Evolutionary conservation across 306 rosid species (phyloP).

Genomic region (Sechiopsis laciniata): DNA sequence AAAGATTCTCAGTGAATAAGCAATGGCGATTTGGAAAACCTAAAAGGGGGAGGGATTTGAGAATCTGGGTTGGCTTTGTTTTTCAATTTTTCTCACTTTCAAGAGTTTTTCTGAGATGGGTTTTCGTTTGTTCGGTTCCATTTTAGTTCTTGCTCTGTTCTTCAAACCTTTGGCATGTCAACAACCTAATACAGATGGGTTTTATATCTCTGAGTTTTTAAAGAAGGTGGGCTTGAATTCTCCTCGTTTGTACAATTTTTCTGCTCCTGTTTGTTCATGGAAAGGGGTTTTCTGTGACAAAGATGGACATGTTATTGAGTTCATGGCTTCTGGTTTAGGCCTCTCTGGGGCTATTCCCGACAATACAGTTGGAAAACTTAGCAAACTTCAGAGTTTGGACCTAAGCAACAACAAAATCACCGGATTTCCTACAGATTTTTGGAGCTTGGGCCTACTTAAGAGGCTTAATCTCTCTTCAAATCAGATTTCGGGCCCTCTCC

Average conservation of each 20-base stretch:
- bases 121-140: conserved; percentile 46
- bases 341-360: conserved; percentile 80
- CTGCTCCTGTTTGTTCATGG: conserved; percentile 74
- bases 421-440: conserved; percentile 72
- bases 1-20: background rate
- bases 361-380: conserved; percentile 73
- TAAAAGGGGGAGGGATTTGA: conserved; percentile 25
- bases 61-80: conserved; percentile 17
- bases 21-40: conserved; percentile 25
- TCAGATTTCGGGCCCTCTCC: too few species aligned
- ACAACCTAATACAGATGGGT: conserved; percentile 79
- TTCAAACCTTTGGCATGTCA: conserved; percentile 63
- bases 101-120: conserved; percentile 48
- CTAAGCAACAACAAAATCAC: conserved; percentile 82
- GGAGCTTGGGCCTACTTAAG: conserved; percentile 74
- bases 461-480: conserved; percentile 25
- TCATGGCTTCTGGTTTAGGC: conserved; percentile 47
- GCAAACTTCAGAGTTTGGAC: conserved; percentile 61
- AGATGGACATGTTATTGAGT: conserved; percentile 37
- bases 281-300: conserved; percentile 64
- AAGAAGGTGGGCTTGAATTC: conserved; percentile 42
- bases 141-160: conserved; percentile 53
- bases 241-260: conserved; percentile 47
- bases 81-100: conserved; percentile 23
- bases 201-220: conserved; percentile 60